Percentiles rank a stretch among this genome's conserved stretches.
Evolutionary conservation across 2,329 filamentous ascomycete genomes (phyloP).

Genomic region (Aschersonia sp.): DNA sequence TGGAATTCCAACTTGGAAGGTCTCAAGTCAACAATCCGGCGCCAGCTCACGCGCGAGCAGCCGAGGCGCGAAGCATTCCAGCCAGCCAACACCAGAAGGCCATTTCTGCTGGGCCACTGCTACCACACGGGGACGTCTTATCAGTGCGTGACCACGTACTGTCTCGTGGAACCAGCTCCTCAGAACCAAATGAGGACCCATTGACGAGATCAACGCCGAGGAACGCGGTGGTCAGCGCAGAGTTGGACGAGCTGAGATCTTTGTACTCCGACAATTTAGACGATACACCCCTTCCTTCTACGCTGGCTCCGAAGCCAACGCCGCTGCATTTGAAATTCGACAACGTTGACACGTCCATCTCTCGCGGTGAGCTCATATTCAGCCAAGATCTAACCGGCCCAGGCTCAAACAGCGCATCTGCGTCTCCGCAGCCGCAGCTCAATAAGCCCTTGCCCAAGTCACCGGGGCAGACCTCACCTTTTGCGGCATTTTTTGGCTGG

Average conservation of each 20-base stretch:
- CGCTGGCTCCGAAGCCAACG: conserved; percentile 32
- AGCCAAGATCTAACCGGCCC: conserved; percentile 12
- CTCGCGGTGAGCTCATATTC: conserved; percentile 11
- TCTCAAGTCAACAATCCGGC: conserved; percentile 10
- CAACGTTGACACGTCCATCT: conserved; percentile 19
- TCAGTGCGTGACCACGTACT: conserved; percentile 29
- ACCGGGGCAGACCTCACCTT: conserved; percentile 30
- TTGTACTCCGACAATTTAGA: conserved; percentile 21
- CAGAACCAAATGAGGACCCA: conserved; percentile 8
- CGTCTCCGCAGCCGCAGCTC: conserved; percentile 26
- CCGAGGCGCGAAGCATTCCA: conserved; percentile 22
- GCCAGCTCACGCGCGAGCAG: conserved; percentile 8
- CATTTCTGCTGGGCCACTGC: conserved; percentile 21
- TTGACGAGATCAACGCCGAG: conserved; percentile 12
- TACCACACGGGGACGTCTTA: conserved; percentile 20
- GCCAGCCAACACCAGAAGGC: conserved; percentile 24
- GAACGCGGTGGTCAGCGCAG: conserved; percentile 10
- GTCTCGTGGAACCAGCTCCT: conserved; percentile 18
- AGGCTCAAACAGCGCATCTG: conserved; percentile 11
- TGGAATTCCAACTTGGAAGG: conserved; percentile 11
- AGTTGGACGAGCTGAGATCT: conserved; percentile 11
- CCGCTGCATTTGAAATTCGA: conserved; percentile 39
- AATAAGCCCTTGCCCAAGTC: conserved; percentile 43
- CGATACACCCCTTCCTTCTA: conserved; percentile 28
- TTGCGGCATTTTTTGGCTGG: conserved; percentile 42